A percentile compares a stretch with the other conserved stretches of the same genome.
Conservation (phyloP, 2,329 filamentous ascomycete species). For the Neofusicoccum sp. region DNA sequence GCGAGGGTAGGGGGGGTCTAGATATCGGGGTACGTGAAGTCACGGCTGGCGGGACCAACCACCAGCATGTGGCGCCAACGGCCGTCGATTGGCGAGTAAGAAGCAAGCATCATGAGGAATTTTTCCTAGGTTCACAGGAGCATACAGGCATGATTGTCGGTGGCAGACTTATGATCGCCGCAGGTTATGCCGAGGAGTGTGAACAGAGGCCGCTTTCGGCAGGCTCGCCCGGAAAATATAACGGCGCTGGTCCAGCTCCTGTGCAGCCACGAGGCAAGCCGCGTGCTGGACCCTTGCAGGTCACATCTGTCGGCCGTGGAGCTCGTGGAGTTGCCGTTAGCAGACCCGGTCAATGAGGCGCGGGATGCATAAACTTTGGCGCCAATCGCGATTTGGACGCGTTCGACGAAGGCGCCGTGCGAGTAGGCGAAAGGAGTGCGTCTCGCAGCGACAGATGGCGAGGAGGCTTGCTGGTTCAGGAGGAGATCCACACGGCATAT, state of each 20-base stretch:
- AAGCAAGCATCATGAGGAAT: background rate
- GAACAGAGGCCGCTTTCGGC: background rate
- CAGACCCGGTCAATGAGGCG: too few relatives aligned
- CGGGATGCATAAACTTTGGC: too few relatives aligned
- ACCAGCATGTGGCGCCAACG: background rate
- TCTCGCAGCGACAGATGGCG: too few relatives aligned
- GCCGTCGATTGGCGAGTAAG: background rate
- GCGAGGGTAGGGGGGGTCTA: background rate
- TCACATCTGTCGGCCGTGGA: background rate
- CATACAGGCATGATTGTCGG: background rate
- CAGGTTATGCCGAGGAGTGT: background rate
- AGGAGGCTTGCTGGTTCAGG: too few relatives aligned
- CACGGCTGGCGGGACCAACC: background rate
- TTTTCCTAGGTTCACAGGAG: background rate
- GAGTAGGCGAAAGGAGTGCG: too few relatives aligned
- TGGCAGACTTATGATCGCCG: background rate
- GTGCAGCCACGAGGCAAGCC: background rate
- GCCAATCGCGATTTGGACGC: too few relatives aligned
- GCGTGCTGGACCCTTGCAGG: constrained; percentile 1
- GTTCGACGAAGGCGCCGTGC: too few relatives aligned
- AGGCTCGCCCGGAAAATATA: background rate
- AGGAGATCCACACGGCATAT: too few relatives aligned
- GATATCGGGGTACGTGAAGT: background rate
- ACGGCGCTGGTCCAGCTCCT: constrained; percentile 1
- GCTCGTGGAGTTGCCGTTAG: background rate